Base-by-base conservation (phyloP, 106 monocot species). In the Dendrobium huoshanense region DNA sequence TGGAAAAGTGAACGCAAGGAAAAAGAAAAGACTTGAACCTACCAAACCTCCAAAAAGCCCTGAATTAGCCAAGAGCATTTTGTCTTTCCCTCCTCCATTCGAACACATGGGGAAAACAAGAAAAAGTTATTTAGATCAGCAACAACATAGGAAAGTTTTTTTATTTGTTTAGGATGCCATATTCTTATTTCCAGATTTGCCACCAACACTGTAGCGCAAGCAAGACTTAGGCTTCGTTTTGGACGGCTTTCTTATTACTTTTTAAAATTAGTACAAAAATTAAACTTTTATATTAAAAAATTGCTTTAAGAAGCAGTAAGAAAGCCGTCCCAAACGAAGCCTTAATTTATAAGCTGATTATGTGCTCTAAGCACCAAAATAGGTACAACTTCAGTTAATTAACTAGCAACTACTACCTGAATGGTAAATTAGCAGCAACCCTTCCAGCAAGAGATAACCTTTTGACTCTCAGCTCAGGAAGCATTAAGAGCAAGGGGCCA, bases 381-480 rank as follows among this genome's bases (percentile, higher is more conserved):
- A 61, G 0, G 61, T 22, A n/a, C 4, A 22, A 51, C 51, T 11
- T 51, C 37, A 37, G 37, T 37, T 37, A 37, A 37, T 15, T 13
- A 37, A 37, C 2, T 13, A 13, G 51, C 2, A 13, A 3, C 51
- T 3, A 65, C 24, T 8, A 65, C 64, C 64, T 65, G 64, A 7
- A 24, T 1, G 4, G 64, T 65, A 65, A 65, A 65, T 22, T 65
- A 5, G 64, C 64, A 65, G n/a, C 64, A 33, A 70, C 27, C 9
- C 33, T 0, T 31, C 70, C 13, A 5, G 70, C 61, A 70, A 70
- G 70, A 27, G 13, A 40, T 15, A 31, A 37, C 15, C 15, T 31
- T 70, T 70, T 70, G 70, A 37, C 70, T 20, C 70, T 70, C 70
- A 33, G 70, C 70, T 33, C 27, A 70, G 70, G 70, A 70, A 11